Base-by-base conservation (phyloP, 139 green algal species). In the Asterochloris sp. region DNA sequence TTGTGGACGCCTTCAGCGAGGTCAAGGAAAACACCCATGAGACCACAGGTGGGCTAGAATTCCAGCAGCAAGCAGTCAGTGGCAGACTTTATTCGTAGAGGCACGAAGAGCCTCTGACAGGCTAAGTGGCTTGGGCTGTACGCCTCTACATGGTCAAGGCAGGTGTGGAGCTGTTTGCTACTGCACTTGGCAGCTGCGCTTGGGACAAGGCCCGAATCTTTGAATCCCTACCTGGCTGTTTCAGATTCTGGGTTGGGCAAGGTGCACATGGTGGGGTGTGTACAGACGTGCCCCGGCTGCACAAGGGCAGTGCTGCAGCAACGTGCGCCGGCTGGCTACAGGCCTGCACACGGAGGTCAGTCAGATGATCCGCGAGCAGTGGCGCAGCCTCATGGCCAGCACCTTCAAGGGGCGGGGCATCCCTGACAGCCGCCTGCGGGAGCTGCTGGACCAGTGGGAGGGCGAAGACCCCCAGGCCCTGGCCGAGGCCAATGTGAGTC, bases 1-100 rank as follows among this genome's bases (percentile, higher is more conserved):
- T 96, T 78, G 89, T 95, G 69, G 92, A 96, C 69, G 92, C 93
- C 11, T 96, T 95, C 85, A 91, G 87, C 1, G 91, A 94, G 83
- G 84, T 91, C 61, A 87, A 86, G 74, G 69, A 91, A 83, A 89
- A 89, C 76, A 93, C 89, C 13, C 80, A 87, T 47, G 93, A 95
- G 81, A 91, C 87, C 13, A 91, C 82, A 78, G 71, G 80, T 81
- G 62, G 38, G 38, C 38, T 6, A 54, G 38, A 6, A 54, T 54
- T 54, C 4, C 38, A 54, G 38, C 38, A 54, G 38, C 38, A 54
- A 2, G 38, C 38, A 54, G 38, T 54, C 38, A 54, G 38, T 54
- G 38, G 38, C 38, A 54, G 38, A 54, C 38, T 54, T 2, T 54
- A 23, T 17, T 10, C 68, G 16, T 29, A 21, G 13, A 38, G 61